Conservation (phyloP, 306 rosid species). For the Cicer chorassanicum region DNA sequence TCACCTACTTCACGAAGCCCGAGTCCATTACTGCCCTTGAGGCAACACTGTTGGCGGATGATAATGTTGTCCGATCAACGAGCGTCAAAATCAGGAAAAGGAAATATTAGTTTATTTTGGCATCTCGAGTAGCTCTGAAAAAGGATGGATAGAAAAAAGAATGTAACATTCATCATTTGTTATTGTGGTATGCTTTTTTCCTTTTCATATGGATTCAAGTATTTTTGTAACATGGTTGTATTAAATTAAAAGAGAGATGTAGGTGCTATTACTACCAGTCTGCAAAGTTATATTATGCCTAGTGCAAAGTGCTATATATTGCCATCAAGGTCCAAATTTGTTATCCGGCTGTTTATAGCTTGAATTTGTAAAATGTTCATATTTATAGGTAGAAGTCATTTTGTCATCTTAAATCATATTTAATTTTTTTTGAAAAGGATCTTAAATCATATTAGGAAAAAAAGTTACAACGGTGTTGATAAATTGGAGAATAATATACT, state of each 20-base stretch:
- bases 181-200: slow-evolving; percentile 24
- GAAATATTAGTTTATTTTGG: slow-evolving; percentile 57
- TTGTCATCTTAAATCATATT: neutral
- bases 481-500: neutral
- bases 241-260: slow-evolving; percentile 42
- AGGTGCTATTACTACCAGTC: slow-evolving; percentile 39
- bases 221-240: slow-evolving; percentile 46
- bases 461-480: neutral
- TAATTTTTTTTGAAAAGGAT: neutral
- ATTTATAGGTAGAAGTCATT: neutral
- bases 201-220: slow-evolving; percentile 41
- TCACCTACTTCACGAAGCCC: slow-evolving; percentile 86
- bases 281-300: neutral
- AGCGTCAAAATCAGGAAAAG: slow-evolving; percentile 78
- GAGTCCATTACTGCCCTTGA: slow-evolving; percentile 66
- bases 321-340: neutral
- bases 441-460: neutral
- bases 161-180: slow-evolving; percentile 41
- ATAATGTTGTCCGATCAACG: slow-evolving; percentile 70
- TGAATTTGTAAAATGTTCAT: neutral
- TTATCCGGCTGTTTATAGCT: neutral
- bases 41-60: slow-evolving; percentile 61
- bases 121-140: slow-evolving; percentile 33
- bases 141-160: slow-evolving; percentile 34
- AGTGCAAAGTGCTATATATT: slow-evolving; percentile 6